phyloP scores from a whole-genome alignment of 2,329 filamentous ascomycete genomes.

The Leptographium wingfieldii region DNA sequence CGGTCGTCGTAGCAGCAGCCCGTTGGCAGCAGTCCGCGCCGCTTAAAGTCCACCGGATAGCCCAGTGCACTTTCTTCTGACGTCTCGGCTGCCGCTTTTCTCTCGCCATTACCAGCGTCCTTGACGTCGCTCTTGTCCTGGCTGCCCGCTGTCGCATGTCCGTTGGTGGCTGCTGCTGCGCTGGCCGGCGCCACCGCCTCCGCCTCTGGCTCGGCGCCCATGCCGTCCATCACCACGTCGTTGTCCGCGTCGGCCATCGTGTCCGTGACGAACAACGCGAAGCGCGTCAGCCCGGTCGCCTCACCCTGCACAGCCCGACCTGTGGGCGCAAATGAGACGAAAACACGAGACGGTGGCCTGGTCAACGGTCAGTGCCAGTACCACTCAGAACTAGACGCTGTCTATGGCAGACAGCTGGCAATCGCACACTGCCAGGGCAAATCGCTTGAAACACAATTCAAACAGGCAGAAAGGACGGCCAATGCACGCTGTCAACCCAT shows the following conservation, averaged over 20 bases:
- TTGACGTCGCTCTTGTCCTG: not conserved
- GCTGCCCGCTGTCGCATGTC: not conserved
- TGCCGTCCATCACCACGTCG: slow-evolving; percentile 15
- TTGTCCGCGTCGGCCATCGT: slow-evolving; percentile 7
- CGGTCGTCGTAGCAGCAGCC: slow-evolving; percentile 83
- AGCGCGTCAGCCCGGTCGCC: slow-evolving; percentile 1
- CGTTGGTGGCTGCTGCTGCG: not conserved
- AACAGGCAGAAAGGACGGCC: too few species aligned
- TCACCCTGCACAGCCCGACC: not conserved
- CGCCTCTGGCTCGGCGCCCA: not conserved
- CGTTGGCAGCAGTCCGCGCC: slow-evolving; percentile 47
- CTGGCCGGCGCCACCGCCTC: not conserved
- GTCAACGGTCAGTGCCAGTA: not conserved
- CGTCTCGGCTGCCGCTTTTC: not conserved
- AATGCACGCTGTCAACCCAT: too few species aligned
- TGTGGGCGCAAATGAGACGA: too few species aligned
- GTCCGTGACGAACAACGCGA: not conserved
- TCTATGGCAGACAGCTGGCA: too few species aligned
- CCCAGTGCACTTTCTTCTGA: slow-evolving; percentile 20
- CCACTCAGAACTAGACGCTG: too few species aligned
- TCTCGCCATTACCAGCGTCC: too few species aligned
- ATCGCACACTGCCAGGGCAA: too few species aligned
- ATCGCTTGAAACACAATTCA: too few species aligned
- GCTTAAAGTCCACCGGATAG: slow-evolving; percentile 22
- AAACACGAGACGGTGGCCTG: not conserved